Evolutionary conservation across 306 rosid species (phyloP).

Genomic region (Heteromeles arbutifolia): DNA sequence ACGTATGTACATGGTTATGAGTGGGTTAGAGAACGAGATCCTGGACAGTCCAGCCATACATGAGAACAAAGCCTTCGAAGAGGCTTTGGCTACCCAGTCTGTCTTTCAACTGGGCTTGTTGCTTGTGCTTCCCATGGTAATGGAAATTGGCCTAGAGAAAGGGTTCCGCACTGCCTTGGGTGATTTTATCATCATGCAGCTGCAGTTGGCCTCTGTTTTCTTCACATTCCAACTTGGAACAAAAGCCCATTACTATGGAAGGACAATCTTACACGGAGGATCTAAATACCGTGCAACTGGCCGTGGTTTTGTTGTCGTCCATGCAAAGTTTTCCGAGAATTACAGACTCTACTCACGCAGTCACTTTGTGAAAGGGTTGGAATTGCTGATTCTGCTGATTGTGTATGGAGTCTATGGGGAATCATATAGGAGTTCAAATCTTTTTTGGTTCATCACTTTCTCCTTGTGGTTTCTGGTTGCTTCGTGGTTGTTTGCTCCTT

Average conservation of each 20-base stretch:
- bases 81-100: constrained; percentile 87
- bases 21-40: constrained; percentile 83
- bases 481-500: constrained; percentile 99
- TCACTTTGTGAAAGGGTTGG: constrained; percentile 95
- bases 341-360: constrained; percentile 85
- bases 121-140: constrained; percentile 86
- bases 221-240: constrained; percentile 97
- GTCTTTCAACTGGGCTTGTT: constrained; percentile 80
- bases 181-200: constrained; percentile 89
- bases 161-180: constrained; percentile 94
- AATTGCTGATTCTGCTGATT: constrained; percentile 59
- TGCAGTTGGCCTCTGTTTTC: constrained; percentile 94
- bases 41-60: constrained; percentile 48
- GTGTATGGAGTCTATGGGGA: constrained; percentile 62
- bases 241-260: constrained; percentile 86
- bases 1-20: constrained; percentile 88
- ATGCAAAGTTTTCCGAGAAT: constrained; percentile 88
- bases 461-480: constrained; percentile 90
- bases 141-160: constrained; percentile 98
- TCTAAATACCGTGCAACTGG: constrained; percentile 90
- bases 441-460: constrained; percentile 66
- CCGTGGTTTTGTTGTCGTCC: constrained; percentile 94
- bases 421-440: constrained; percentile 58
- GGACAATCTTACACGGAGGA: constrained; percentile 96
- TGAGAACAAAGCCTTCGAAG: constrained; percentile 72